A percentile compares a stretch with the other conserved stretches of the same genome.
phyloP scores from a whole-genome alignment of 1,284 basidiomycete genomes.

The Microbotryomycetes sp. region DNA sequence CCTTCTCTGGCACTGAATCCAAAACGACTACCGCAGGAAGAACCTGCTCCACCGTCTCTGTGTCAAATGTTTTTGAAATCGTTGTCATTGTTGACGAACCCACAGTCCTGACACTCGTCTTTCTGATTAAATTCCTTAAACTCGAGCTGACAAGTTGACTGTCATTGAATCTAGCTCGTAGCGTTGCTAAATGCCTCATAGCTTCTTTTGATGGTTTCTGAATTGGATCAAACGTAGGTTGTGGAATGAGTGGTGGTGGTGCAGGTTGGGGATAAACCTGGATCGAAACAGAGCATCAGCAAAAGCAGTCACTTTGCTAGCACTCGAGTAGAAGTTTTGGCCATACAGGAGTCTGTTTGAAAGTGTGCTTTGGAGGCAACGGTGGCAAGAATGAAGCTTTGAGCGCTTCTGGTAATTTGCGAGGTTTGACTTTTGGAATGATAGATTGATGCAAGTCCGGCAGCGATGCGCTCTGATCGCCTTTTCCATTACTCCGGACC shows the following conservation, averaged over 20 bases:
- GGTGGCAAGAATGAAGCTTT: conserved; percentile 13
- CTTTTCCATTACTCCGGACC: too few species aligned
- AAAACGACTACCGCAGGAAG: neutral
- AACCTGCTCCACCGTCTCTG: neutral
- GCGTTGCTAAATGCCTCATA: conserved; percentile 25
- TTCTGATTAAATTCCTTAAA: conserved; percentile 26
- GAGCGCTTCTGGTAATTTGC: conserved; percentile 2
- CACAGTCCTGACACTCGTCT: conserved; percentile 8
- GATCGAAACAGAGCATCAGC: neutral
- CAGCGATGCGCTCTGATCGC: too few species aligned
- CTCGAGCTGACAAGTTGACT: conserved; percentile 23
- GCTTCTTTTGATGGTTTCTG: conserved; percentile 16
- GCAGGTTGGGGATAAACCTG: conserved; percentile 29
- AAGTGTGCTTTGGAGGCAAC: conserved; percentile 25
- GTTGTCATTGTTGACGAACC: neutral
- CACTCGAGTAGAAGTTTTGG: neutral
- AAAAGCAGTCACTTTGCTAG: too few species aligned
- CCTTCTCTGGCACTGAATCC: neutral
- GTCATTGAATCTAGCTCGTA: conserved; percentile 29
- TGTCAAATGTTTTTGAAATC: neutral
- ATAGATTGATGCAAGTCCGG: neutral
- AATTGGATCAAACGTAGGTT: conserved; percentile 4
- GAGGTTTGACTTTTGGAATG: neutral
- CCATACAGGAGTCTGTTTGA: conserved; percentile 28
- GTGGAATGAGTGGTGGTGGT: conserved; percentile 19